Evolutionary conservation across 257 asterid species (phyloP).

Genomic region (Solanum arcanum): DNA sequence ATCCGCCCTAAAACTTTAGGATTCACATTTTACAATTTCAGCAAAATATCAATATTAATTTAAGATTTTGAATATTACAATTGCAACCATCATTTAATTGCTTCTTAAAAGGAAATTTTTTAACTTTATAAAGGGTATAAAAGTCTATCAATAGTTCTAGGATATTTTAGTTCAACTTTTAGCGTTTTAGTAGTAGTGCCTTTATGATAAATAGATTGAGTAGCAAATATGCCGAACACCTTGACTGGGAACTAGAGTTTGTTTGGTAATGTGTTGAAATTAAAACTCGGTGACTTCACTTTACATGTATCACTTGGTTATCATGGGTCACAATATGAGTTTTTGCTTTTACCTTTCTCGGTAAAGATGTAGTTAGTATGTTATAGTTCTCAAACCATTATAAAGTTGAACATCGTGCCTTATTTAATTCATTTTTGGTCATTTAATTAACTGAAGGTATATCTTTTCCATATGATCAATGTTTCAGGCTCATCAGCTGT

Average conservation of each 20-base stretch:
- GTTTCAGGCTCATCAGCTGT: constrained; percentile 72
- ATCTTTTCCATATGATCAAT: neutral
- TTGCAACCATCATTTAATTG: neutral
- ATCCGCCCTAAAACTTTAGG: neutral
- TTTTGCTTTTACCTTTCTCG: neutral
- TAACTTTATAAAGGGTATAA: neutral
- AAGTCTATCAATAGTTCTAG: neutral
- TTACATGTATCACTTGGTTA: neutral
- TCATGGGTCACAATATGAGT: neutral
- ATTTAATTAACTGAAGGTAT: neutral
- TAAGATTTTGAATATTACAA: neutral
- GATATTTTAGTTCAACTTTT: neutral
- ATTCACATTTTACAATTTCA: neutral
- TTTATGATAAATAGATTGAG: neutral
- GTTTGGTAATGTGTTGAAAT: neutral
- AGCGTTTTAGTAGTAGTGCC: neutral
- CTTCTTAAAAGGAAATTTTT: neutral
- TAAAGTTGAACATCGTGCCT: neutral
- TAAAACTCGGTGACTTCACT: neutral
- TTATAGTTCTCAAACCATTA: neutral
- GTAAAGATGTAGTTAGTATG: neutral
- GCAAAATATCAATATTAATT: neutral
- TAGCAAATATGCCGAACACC: neutral
- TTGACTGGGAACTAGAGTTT: neutral
- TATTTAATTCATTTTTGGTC: neutral